Evolutionary conservation across 139 green algal species (phyloP).

Genomic region (Gonium pectorale): DNA sequence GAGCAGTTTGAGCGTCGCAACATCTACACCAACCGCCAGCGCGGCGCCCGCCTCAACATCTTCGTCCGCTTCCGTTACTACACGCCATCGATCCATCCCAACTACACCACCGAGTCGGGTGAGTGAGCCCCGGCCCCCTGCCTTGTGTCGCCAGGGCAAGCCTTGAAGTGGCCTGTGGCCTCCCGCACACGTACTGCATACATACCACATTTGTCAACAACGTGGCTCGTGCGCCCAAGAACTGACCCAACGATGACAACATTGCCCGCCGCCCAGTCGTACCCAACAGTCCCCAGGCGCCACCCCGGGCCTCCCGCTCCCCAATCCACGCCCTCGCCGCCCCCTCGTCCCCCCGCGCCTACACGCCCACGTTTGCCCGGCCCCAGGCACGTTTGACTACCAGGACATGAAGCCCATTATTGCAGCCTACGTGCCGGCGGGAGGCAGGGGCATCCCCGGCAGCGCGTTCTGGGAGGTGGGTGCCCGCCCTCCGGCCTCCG

Average conservation of each 20-base stretch:
- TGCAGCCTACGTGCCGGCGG: not conserved
- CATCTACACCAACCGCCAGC: slow-evolving; percentile 37
- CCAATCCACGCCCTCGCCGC: too few species aligned
- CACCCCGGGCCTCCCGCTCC: too few species aligned
- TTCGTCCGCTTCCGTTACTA: slow-evolving; percentile 33
- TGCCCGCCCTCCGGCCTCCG: too few species aligned
- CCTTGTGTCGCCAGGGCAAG: too few species aligned
- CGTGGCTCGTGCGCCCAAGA: too few species aligned
- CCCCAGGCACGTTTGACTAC: slow-evolving; percentile 30
- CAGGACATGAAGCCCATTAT: slow-evolving; percentile 16
- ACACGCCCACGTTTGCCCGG: not conserved
- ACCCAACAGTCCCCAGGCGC: too few species aligned
- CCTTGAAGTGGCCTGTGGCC: too few species aligned
- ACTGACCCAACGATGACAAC: too few species aligned
- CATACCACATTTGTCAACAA: too few species aligned
- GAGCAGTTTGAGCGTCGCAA: slow-evolving; percentile 25
- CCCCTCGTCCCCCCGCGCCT: not conserved
- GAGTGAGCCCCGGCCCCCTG: not conserved
- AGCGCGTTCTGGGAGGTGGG: slow-evolving; percentile 18
- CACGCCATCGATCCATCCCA: not conserved
- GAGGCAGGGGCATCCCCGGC: not conserved
- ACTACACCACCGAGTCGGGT: slow-evolving; percentile 24
- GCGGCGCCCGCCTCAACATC: slow-evolving; percentile 32
- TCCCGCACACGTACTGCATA: too few species aligned
- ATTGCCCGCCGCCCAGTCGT: too few species aligned